A percentile compares a stretch with the other conserved stretches of the same genome.
These are phyloP conservation scores for Phytopythium delawarense DNA, from an alignment of 352 stramenopile genomes.

Conservation along the genomic window DNA sequence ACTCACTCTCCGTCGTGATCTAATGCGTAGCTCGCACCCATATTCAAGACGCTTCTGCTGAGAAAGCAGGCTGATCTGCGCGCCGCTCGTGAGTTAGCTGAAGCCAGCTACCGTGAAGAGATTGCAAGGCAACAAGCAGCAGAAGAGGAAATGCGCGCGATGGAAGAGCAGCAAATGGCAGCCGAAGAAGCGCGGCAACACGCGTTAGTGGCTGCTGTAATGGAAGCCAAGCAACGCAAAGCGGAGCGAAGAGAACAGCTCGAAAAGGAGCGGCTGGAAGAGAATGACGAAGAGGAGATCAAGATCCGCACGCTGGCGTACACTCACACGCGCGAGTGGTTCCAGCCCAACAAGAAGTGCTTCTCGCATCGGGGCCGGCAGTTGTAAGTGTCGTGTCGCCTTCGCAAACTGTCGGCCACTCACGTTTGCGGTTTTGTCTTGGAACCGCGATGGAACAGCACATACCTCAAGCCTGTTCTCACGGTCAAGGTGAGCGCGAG, in stretches of 20 bases:
- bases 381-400: slow-evolving; percentile 26
- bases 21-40: slow-evolving; percentile 24
- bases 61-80: slow-evolving; percentile 22
- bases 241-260: slow-evolving; percentile 18
- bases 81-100: slow-evolving; percentile 18
- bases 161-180: slow-evolving; percentile 5
- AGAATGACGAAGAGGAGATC: slow-evolving; percentile 53
- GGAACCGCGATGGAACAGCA: slow-evolving; percentile 16
- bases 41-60: slow-evolving; percentile 29
- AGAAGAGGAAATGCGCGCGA: slow-evolving; percentile 8
- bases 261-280: slow-evolving; percentile 32
- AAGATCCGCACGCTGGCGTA: slow-evolving; percentile 59
- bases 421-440: slow-evolving; percentile 7
- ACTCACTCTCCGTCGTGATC: not conserved
- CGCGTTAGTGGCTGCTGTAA: slow-evolving; percentile 8
- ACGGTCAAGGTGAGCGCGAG: slow-evolving; percentile 59
- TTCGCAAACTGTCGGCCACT: not conserved
- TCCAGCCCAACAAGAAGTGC: slow-evolving; percentile 59
- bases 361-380: slow-evolving; percentile 52
- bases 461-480: slow-evolving; percentile 58
- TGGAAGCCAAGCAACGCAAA: slow-evolving; percentile 22
- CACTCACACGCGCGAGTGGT: slow-evolving; percentile 52
- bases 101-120: slow-evolving; percentile 5
- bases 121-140: not conserved
- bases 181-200: slow-evolving; percentile 7